A percentile compares a stretch with the other conserved stretches of the same genome.
Evolutionary conservation across 2,329 filamentous ascomycete genomes (phyloP).

Genomic region (Trichoderma semiorbis): DNA sequence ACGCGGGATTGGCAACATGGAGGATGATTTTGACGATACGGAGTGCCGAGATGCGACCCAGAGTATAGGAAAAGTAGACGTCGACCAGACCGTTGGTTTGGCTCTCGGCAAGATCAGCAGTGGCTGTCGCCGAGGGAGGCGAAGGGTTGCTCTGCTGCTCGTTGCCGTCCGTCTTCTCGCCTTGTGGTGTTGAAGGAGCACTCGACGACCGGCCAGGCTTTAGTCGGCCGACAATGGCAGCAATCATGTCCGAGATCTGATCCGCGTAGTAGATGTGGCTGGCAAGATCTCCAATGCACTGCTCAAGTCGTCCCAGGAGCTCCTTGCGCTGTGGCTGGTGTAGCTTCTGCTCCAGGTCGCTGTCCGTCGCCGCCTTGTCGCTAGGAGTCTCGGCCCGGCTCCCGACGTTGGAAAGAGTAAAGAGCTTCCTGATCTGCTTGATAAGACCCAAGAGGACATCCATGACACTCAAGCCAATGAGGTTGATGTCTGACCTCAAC

Average conservation of each 20-base stretch:
- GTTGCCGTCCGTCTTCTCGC: slow-evolving; percentile 43
- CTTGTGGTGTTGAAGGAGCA: slow-evolving; percentile 41
- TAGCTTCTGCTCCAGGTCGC: slow-evolving; percentile 30
- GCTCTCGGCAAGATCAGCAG: slow-evolving; percentile 41
- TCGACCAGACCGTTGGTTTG: slow-evolving; percentile 43
- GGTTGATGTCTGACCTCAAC: slow-evolving; percentile 81
- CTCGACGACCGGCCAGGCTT: slow-evolving; percentile 57
- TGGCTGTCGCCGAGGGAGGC: slow-evolving; percentile 33
- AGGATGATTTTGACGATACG: slow-evolving; percentile 80
- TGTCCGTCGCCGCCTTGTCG: slow-evolving; percentile 34
- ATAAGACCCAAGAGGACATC: slow-evolving; percentile 84
- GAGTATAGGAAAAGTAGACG: slow-evolving; percentile 50
- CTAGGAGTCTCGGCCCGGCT: slow-evolving; percentile 31
- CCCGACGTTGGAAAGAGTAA: slow-evolving; percentile 57
- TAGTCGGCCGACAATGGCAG: slow-evolving; percentile 71
- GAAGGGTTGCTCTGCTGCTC: slow-evolving; percentile 36
- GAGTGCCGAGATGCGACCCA: slow-evolving; percentile 63
- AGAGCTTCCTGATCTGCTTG: slow-evolving; percentile 73
- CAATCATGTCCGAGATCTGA: slow-evolving; percentile 92
- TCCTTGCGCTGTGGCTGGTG: slow-evolving; percentile 51
- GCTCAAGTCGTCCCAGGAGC: slow-evolving; percentile 68
- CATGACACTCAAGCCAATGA: slow-evolving; percentile 95
- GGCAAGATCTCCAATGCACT: slow-evolving; percentile 84
- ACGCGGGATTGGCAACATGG: slow-evolving; percentile 70
- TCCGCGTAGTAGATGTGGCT: slow-evolving; percentile 97